Percentiles rank a stretch among this genome's conserved stretches.
Conservation (phyloP, 495 filamentous ascomycete species). For the Penicillium mononematosum region DNA sequence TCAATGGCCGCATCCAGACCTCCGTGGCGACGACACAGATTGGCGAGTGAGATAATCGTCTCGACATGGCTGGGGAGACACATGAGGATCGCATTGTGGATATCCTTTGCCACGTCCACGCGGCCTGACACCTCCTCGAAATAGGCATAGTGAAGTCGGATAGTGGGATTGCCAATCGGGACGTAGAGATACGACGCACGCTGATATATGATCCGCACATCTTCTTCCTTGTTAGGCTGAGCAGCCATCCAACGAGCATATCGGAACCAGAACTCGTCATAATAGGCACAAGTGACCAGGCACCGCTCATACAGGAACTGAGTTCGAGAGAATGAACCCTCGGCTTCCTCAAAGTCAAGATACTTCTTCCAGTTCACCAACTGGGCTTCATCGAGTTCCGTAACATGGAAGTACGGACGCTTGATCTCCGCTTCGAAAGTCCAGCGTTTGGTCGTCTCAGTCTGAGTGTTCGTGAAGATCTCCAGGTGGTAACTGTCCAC, state of each 20-base stretch:
- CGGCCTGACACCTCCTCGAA: conserved; percentile 86
- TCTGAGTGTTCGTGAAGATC: conserved; percentile 76
- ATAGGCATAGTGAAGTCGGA: conserved; percentile 87
- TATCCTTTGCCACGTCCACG: conserved; percentile 73
- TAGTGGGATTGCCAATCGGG: conserved; percentile 74
- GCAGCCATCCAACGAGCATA: conserved; percentile 97
- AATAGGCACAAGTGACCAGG: conserved; percentile 86
- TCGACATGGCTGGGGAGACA: conserved; percentile 74
- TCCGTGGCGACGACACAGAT: conserved; percentile 77
- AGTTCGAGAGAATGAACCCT: conserved; percentile 72
- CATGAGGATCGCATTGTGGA: conserved; percentile 77
- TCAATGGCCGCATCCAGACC: conserved; percentile 86
- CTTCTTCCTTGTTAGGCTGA: conserved; percentile 78
- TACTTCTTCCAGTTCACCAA: conserved; percentile 95
- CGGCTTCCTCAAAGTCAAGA: conserved; percentile 90
- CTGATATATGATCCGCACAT: conserved; percentile 91
- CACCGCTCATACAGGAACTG: conserved; percentile 92
- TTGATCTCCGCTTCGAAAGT: conserved; percentile 94
- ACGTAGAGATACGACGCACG: conserved; percentile 80
- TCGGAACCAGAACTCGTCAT: conserved; percentile 96
- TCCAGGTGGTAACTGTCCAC: conserved; percentile 80
- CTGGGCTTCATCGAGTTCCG: conserved; percentile 81
- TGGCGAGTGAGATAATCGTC: conserved; percentile 85
- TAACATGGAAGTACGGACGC: conserved; percentile 95
- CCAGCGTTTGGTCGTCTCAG: conserved; percentile 91